Base-by-base conservation (phyloP, 345 rosid genomes). In the Acer negundo region DNA sequence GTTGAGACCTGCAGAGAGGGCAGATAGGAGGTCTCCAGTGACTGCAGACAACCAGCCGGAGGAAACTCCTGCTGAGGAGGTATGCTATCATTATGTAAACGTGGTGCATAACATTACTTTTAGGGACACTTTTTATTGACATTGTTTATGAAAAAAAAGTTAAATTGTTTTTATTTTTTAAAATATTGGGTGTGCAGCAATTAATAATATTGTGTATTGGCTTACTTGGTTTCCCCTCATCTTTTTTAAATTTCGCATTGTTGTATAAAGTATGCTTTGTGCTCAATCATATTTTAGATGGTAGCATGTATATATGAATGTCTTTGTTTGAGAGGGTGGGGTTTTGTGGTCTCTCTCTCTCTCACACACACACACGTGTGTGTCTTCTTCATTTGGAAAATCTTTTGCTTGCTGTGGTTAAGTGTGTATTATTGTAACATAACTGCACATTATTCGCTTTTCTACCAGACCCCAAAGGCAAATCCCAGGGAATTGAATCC, bases 401-500 rank as follows among this genome's bases (percentile, higher is more conserved):
- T 35, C 53, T 22, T 64, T 46, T 63, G 26, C 62, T 56, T 23
- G 24, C 38, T 78, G 38, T 19, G 26, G 35, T 26, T 62, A 12
- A 23, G 44, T 70, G 62, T 63, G 56, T 31, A 63, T 40, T 58
- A 70, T 62, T 24, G 31, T 55, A 62, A 24, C 46, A 10, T 75
- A 71, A 74, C 16, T 19, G 10, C 35, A 55, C 22, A 26, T 26
- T 65, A 13, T 61, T 8, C 75, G 19, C n/a, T 71, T 71, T 71
- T 76, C 49, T 62, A 40, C 35, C 84, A 91, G 93, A 76, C 78
- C 20, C 75, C 62, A 69, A 87, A 85, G 80, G 86, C 68, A 22
- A 90, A 92, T 84, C 91, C 94, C 10, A 91, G 86, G 82, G 99
- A 96, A 73, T 78, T 94, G 80, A 96, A 96, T 85, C 99, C 99